These are phyloP conservation scores for Gypsophila paniculata DNA, from an alignment of 179 eudicot genomes.

Conservation along the genomic window DNA sequence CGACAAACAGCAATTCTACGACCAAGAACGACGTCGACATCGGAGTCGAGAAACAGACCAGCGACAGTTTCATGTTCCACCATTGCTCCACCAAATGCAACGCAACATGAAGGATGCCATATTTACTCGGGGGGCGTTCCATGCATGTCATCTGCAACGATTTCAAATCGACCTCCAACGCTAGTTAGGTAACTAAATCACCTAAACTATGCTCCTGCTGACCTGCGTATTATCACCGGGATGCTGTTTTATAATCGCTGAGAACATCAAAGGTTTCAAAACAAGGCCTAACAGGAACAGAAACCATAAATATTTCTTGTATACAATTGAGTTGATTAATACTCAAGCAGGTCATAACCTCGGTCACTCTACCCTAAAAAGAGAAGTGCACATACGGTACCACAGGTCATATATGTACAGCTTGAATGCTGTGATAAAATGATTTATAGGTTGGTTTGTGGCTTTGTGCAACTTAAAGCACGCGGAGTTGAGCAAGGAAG, in stretches of 20 bases:
- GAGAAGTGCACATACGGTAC: slow-evolving; percentile 25
- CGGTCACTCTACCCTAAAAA: not conserved
- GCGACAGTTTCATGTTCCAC: not conserved
- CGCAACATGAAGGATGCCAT: not conserved
- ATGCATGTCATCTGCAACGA: not conserved
- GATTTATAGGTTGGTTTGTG: slow-evolving; percentile 12
- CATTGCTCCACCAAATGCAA: not conserved
- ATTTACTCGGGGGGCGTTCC: not conserved
- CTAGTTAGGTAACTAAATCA: not conserved
- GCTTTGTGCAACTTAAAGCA: slow-evolving; percentile 39
- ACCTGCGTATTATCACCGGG: not conserved
- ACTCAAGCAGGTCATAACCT: not conserved
- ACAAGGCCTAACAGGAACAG: not conserved
- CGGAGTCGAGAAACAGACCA: not conserved
- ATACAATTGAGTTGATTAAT: not conserved
- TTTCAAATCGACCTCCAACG: not conserved
- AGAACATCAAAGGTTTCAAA: not conserved
- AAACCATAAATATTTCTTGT: not conserved
- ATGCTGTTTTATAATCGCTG: not conserved
- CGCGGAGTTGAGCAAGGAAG: slow-evolving; percentile 86
- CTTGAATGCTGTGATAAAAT: slow-evolving; percentile 6
- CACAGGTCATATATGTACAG: slow-evolving; percentile 29
- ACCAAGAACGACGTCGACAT: not conserved
- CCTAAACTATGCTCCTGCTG: not conserved
- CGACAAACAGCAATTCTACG: not conserved